A percentile compares a stretch with the other conserved stretches of the same genome.
phyloP scores from a whole-genome alignment of 352 stramenopile genomes.

The Elongisporangium anandrum region DNA sequence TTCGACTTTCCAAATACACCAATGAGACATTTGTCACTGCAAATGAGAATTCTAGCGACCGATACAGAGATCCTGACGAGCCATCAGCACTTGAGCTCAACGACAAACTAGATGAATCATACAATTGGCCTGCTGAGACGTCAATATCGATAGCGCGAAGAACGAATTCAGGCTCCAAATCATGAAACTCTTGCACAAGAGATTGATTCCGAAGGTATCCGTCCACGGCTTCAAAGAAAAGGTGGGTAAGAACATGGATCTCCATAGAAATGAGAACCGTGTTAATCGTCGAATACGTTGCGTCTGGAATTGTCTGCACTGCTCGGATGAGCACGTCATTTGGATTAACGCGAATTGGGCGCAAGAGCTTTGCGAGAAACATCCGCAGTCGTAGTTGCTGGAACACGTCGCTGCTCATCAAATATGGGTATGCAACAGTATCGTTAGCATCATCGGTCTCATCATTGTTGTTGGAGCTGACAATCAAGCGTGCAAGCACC shows the following conservation, averaged over 20 bases:
- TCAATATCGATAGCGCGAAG: background rate
- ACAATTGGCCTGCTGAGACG: background rate
- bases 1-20: background rate
- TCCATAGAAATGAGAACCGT: background rate
- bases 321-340: background rate
- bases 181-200: background rate
- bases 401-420: background rate
- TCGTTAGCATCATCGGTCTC: no score
- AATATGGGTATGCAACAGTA: background rate
- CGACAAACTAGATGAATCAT: background rate
- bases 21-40: background rate
- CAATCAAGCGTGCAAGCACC: slow-evolving; percentile 1
- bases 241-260: background rate
- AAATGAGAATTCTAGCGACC: background rate
- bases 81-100: background rate
- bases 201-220: background rate
- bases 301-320: background rate
- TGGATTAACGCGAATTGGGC: background rate
- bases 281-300: background rate
- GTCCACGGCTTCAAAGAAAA: background rate
- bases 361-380: background rate
- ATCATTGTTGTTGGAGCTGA: background rate
- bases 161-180: background rate
- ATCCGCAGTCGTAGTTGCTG: background rate
- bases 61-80: background rate